Evolutionary conservation across 2,329 filamentous ascomycete genomes (phyloP), one percentile per base, ranked within the genome.

Genomic region (Teratosphaeria viscida): DNA sequence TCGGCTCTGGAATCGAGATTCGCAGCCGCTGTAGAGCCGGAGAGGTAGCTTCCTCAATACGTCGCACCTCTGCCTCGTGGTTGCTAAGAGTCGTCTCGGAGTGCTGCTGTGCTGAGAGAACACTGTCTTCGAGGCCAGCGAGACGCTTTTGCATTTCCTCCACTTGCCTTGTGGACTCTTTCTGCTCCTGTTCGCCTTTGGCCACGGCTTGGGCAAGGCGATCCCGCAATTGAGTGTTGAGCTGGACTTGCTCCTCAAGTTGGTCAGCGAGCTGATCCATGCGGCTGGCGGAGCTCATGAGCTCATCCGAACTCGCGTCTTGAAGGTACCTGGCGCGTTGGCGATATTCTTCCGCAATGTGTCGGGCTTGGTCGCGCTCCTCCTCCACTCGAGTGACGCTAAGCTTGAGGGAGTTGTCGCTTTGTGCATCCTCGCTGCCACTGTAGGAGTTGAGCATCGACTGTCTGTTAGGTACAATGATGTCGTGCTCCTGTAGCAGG

Each of bases 161-260:
- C 71, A 99, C 96, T 68, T 89, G 88, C 57, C 85, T 81, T 14
- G 88, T 88, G 63, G 91, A 95, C 61, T 85, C 77, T 68, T 86
- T 86, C 72, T 95, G 92, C 67, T 94, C 90, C 35, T 82, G 81
- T 68, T 97, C 92, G 60, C 92, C 92, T 63, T 90, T 88, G 57
- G 84, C 79, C 43, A 97, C 89, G 1, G 92, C 90, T 23, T 89
- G 83, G 6, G 86, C 79, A 2, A 99, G 84, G 52, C 92, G 88
- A 59, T 83, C 79, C 59, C 91, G 87, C 56, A 99, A 80, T 32
- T 83, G 80, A 43, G 82, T 80, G 73, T 97, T 97, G 35, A 83
- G 82, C n/a, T 85, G 78, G 52, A 97, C 81, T 73, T 96, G 92
- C 59, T 85, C 80, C 59, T 87, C 85, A 27, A 96, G 90, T 71